phyloP scores from a whole-genome alignment of 1,284 basidiomycete genomes.

The Athelia psychrophila region DNA sequence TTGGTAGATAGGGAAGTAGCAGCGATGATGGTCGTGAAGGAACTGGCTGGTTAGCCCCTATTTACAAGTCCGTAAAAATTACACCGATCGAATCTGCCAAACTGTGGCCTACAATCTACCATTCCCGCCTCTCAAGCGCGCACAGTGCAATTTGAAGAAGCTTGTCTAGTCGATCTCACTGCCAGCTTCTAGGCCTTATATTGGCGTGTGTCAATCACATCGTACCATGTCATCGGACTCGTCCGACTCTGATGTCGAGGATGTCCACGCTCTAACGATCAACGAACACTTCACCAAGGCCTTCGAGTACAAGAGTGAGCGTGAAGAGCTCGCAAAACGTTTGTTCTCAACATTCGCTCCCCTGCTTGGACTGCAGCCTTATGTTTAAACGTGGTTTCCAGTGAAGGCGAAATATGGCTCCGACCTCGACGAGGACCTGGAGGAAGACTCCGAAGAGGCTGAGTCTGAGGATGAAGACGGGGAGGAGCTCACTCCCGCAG shows the following conservation, averaged over 20 bases:
- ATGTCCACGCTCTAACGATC: conserved; percentile 49
- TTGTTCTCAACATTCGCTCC: conserved; percentile 23
- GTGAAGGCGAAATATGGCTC: conserved; percentile 88
- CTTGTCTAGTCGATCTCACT: too few relatives aligned
- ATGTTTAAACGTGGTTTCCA: conserved; percentile 22
- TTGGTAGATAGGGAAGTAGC: too few relatives aligned
- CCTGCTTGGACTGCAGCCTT: too few relatives aligned
- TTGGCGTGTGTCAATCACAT: too few relatives aligned
- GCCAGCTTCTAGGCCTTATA: too few relatives aligned
- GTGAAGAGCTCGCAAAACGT: conserved; percentile 81
- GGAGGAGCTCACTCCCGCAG: conserved; percentile 89
- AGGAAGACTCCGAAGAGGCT: conserved; percentile 72
- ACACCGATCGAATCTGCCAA: too few relatives aligned
- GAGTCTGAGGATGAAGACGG: conserved; percentile 95
- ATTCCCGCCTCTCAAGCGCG: too few relatives aligned
- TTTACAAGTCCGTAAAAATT: too few relatives aligned
- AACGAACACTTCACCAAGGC: conserved; percentile 85
- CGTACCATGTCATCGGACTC: background rate
- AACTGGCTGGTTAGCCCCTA: too few relatives aligned
- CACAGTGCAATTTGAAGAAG: too few relatives aligned
- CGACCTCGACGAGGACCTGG: conserved; percentile 52
- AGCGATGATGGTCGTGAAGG: too few relatives aligned
- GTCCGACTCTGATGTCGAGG: background rate
- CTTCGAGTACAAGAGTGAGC: conserved; percentile 77
- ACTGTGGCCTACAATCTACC: too few relatives aligned